Conservation (phyloP, 2,329 filamentous ascomycete species). For the Colletotrichum australisinense region DNA sequence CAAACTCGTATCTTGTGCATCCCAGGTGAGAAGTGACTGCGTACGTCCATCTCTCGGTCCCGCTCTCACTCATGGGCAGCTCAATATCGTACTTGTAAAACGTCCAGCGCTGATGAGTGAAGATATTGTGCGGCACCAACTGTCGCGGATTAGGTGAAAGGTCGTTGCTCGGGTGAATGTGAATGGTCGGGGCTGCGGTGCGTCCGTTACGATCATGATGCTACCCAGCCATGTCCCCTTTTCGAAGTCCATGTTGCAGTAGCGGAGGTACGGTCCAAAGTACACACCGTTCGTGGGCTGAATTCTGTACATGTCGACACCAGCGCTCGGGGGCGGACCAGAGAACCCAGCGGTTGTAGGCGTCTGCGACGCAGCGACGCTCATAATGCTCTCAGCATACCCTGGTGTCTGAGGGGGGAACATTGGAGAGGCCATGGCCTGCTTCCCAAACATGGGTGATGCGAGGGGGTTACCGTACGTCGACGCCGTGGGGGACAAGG, state of each 20-base stretch:
- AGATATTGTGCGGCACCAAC: conserved; percentile 83
- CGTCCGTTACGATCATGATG: conserved; percentile 92
- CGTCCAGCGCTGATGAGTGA: conserved; percentile 90
- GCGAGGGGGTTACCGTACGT: conserved; percentile 80
- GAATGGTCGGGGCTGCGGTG: conserved; percentile 95
- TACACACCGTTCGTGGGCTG: conserved; percentile 96
- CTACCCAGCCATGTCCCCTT: conserved; percentile 92
- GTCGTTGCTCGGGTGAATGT: conserved; percentile 90
- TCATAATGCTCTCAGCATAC: conserved; percentile 88
- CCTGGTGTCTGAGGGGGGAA: conserved; percentile 85
- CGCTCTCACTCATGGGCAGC: conserved; percentile 86
- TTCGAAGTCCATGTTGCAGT: conserved; percentile 97
- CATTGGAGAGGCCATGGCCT: conserved; percentile 82
- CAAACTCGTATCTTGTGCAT: conserved; percentile 97
- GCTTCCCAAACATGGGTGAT: conserved; percentile 76
- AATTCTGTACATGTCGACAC: conserved; percentile 94
- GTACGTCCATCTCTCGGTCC: conserved; percentile 93
- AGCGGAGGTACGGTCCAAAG: conserved; percentile 95
- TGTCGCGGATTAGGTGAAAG: conserved; percentile 93
- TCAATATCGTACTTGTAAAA: conserved; percentile 97
- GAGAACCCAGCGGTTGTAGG: conserved; percentile 86
- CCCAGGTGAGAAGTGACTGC: conserved; percentile 96
- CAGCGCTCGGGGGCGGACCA: conserved; percentile 87
- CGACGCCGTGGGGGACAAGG: conserved; percentile 84
- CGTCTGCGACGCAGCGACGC: conserved; percentile 78